Evolutionary conservation across 2,329 filamentous ascomycete species (phyloP).

Genomic region (Trichoderma atroviride): DNA sequence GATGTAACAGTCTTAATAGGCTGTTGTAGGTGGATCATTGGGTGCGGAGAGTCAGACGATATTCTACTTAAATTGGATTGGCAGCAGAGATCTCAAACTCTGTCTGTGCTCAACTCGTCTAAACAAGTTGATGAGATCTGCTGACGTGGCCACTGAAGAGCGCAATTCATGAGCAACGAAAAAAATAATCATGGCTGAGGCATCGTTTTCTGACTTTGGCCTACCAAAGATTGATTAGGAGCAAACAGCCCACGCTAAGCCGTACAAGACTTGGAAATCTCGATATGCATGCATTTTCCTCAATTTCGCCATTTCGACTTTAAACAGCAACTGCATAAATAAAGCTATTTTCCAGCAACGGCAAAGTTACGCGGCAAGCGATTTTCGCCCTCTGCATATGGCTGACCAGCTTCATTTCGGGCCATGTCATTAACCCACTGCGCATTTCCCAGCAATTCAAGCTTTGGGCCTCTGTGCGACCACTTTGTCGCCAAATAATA

Average conservation of each 20-base stretch:
- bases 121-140: no score
- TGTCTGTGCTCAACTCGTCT: background rate
- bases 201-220: no score
- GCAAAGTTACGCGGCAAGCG: constrained; percentile 44
- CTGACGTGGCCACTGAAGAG: no score
- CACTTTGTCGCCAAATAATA: constrained; percentile 74
- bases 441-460: constrained; percentile 16
- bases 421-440: constrained; percentile 35
- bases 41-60: background rate
- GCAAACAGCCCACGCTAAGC: background rate
- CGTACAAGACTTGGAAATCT: background rate
- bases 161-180: no score
- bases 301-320: no score
- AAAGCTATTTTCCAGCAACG: background rate
- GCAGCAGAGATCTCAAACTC: background rate
- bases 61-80: background rate
- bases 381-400: constrained; percentile 62
- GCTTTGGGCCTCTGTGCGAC: background rate
- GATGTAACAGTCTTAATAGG: constrained; percentile 4
- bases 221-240: background rate
- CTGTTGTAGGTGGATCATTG: constrained; percentile 19
- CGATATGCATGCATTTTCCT: no score
- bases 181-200: no score
- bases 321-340: background rate
- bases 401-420: constrained; percentile 55